Evolutionary conservation across 225 moss, liverwort and hornwort species (phyloP).

Genomic region (Pseudoscleropodium purum): DNA sequence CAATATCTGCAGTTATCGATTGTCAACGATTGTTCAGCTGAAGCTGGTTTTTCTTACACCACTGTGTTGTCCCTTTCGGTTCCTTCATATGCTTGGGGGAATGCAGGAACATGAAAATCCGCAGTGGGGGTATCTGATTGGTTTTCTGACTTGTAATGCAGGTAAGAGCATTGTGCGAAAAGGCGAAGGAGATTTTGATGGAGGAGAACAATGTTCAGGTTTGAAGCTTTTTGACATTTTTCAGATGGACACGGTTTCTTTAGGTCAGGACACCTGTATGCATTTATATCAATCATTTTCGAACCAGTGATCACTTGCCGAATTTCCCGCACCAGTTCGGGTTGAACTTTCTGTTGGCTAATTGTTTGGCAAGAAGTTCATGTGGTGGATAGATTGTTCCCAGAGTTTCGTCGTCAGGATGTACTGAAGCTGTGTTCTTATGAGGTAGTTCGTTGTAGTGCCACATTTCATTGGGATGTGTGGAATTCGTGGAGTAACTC

Average conservation of each 20-base stretch:
- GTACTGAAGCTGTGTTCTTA: too few species aligned
- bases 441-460: not conserved
- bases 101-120: not conserved
- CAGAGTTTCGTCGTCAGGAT: too few species aligned
- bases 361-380: not conserved
- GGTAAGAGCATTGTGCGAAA: constrained; percentile 19
- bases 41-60: too few species aligned
- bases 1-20: not conserved
- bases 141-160: not conserved
- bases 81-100: not conserved
- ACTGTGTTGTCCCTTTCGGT: not conserved
- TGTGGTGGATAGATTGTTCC: not conserved
- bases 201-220: constrained; percentile 32
- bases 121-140: not conserved
- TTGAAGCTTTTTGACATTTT: not conserved
- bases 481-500: not conserved
- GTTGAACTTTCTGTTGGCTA: not conserved
- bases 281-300: not conserved
- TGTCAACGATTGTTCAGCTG: too few species aligned
- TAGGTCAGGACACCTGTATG: not conserved
- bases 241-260: not conserved
- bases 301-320: too few species aligned
- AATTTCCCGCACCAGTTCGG: not conserved
- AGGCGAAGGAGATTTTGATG: constrained; percentile 35
- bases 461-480: not conserved